Base-by-base conservation (phyloP, 2,329 filamentous ascomycete species). In the Purpureocillium lavendulum region DNA sequence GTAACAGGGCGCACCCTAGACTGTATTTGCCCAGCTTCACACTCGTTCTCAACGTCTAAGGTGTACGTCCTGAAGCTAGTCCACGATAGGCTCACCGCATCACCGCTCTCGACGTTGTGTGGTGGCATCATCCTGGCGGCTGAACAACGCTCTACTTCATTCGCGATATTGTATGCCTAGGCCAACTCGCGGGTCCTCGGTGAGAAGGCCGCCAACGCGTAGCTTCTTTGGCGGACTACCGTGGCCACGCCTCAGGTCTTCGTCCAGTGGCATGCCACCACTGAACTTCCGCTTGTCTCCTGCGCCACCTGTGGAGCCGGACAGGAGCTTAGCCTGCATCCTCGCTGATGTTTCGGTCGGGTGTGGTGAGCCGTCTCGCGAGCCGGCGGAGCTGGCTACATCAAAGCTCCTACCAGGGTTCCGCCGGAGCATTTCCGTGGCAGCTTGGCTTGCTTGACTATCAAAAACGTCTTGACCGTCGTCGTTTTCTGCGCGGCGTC, bases 361-460 rank as follows among this genome's bases (percentile, higher is more conserved):
- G 2, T 57, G 56, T 2, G 69, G 67, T 8, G 67, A 68, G 14
- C 47, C 65, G 34, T 71, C 67, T 18, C 65, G 60, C 12, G 65
- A 68, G 7, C 55, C 64, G 2, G 56, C 57, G 1, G 69, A 65
- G 43, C 59, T 61, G 1, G 63, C 65, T 3, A 71, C 61, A 32
- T 75, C 73, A 17, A 75, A 73, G 45, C 69, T 73, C 53, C 70
- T 65, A 9, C 69, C 64, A 2, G 71, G 62, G 37, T 77, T 70
- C 30, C 77, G 71, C 13, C 82, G 80, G 45, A 87, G 70, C 78
- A 90, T 80, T 48, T 79, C 80, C 2, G 82, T 80, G 2, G 87
- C 87, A 33, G 80, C 78, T 46, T 85, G 83, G 52, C 82, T 89
- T 8, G 87, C 86, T 52, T 86, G 84, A 41, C 83, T 87, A 51